Evolutionary conservation across 2,329 filamentous ascomycete genomes (phyloP).

Genomic region (Pseudogymnoascus sp.): DNA sequence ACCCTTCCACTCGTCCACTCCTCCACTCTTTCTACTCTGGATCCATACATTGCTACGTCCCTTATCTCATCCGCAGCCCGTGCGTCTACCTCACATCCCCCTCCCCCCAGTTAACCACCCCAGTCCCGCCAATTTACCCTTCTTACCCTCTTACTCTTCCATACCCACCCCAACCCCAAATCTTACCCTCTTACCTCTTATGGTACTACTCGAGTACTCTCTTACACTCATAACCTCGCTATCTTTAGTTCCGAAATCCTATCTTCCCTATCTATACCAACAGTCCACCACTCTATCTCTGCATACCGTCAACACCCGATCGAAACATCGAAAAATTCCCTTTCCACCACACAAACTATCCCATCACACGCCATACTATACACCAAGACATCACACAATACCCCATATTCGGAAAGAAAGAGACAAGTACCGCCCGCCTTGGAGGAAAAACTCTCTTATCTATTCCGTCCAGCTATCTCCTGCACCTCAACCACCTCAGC

Average conservation of each 20-base stretch:
- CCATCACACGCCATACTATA: not conserved
- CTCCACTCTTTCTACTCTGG: not conserved
- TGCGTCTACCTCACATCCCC: not conserved
- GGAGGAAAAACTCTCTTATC: not conserved
- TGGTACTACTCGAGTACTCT: not conserved
- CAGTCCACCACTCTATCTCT: slow-evolving; percentile 1
- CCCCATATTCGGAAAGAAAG: not conserved
- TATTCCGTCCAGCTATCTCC: not conserved
- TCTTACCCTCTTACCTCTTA: not conserved
- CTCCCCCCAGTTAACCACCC: not conserved
- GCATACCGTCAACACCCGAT: slow-evolving; percentile 7
- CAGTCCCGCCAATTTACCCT: not conserved
- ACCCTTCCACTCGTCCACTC: too few species aligned
- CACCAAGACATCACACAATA: not conserved
- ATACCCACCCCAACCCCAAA: not conserved
- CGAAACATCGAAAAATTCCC: not conserved
- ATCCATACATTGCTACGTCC: not conserved
- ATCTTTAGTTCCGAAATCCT: too few species aligned
- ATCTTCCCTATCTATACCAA: not conserved
- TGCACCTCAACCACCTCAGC: not conserved
- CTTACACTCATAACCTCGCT: not conserved
- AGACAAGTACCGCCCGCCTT: not conserved
- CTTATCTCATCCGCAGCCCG: not conserved
- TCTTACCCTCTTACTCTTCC: not conserved
- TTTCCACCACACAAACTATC: not conserved